Conservation (phyloP, 305 asterid genomes). For the Ruellia speciosa region DNA sequence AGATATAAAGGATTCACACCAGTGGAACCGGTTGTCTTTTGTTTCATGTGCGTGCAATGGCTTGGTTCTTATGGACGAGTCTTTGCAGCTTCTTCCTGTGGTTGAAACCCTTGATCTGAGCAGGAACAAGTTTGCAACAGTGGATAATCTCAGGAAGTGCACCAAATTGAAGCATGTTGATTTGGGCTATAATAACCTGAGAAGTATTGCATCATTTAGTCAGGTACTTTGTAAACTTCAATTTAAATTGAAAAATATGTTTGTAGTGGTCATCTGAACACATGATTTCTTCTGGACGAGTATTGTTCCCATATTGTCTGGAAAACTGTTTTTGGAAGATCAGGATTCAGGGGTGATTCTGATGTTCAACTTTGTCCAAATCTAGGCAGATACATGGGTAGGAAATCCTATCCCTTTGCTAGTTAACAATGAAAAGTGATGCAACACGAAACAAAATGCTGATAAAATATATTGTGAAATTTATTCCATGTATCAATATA, state of each 20-base stretch:
- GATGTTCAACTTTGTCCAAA: not conserved
- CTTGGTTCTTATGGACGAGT: constrained; percentile 89
- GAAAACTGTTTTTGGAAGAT: not conserved
- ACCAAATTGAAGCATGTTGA: constrained; percentile 73
- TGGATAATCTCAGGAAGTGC: constrained; percentile 82
- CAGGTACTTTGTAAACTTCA: constrained; percentile 46
- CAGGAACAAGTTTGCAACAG: constrained; percentile 82
- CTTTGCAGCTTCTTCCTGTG: constrained; percentile 86
- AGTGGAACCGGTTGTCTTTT: constrained; percentile 78
- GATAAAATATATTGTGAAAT: not conserved
- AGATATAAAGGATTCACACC: constrained; percentile 74
- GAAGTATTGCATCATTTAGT: constrained; percentile 59
- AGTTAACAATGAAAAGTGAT: not conserved
- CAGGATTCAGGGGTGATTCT: not conserved
- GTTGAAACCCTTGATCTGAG: constrained; percentile 90
- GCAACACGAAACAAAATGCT: not conserved
- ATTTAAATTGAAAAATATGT: not conserved
- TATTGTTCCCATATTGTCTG: not conserved
- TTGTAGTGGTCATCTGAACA: not conserved
- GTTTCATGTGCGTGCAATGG: constrained; percentile 86
- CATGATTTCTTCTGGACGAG: not conserved
- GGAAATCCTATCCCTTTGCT: not conserved
- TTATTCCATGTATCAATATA: not conserved
- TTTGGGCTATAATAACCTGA: constrained; percentile 82
- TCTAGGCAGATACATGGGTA: not conserved